phyloP scores from a whole-genome alignment of 1,284 basidiomycete genomes.

The Tilletia setariae region DNA sequence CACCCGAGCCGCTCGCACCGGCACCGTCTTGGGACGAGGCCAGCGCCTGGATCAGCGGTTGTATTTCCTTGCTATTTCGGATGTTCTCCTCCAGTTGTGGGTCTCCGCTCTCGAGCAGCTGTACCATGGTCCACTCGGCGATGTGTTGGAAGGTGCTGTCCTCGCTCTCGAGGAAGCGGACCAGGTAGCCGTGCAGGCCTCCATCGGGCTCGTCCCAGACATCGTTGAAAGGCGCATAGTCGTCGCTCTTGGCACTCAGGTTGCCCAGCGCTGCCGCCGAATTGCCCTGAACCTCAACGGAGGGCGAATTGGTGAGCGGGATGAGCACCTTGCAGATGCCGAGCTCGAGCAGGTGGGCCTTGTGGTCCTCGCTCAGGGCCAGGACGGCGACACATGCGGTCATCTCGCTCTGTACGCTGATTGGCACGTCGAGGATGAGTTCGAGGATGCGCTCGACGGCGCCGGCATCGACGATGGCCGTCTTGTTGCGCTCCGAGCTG shows the following conservation, averaged over 20 bases:
- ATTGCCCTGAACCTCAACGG: slow-evolving; percentile 98
- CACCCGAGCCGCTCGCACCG: slow-evolving; percentile 2
- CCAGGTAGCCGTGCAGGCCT: slow-evolving; percentile 91
- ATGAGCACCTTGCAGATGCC: slow-evolving; percentile 97
- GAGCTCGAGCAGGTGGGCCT: slow-evolving; percentile 75
- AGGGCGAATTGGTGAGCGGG: slow-evolving; percentile 89
- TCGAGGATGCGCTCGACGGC: slow-evolving; percentile 98
- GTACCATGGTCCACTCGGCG: slow-evolving; percentile 89
- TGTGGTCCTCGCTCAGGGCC: slow-evolving; percentile 52
- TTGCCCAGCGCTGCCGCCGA: slow-evolving; percentile 97
- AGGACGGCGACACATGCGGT: slow-evolving; percentile 84
- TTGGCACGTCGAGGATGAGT: slow-evolving; percentile 86
- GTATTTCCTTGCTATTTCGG: slow-evolving; percentile 39
- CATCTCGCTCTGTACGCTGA: slow-evolving; percentile 99
- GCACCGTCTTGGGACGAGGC: slow-evolving; percentile 23
- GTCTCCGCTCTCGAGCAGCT: slow-evolving; percentile 89
- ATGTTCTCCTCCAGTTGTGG: slow-evolving; percentile 52
- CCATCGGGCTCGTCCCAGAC: slow-evolving; percentile 98
- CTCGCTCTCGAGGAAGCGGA: slow-evolving; percentile 85
- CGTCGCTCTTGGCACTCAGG: slow-evolving; percentile 85
- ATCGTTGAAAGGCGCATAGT: slow-evolving; percentile 95
- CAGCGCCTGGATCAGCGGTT: slow-evolving; percentile 45
- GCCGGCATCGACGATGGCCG: slow-evolving; percentile 94
- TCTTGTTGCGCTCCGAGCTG: slow-evolving; percentile 96
- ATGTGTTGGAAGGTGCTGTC: slow-evolving; percentile 99